Conservation (phyloP, 2,329 filamentous ascomycete species). For the Sporothrix luriei region DNA sequence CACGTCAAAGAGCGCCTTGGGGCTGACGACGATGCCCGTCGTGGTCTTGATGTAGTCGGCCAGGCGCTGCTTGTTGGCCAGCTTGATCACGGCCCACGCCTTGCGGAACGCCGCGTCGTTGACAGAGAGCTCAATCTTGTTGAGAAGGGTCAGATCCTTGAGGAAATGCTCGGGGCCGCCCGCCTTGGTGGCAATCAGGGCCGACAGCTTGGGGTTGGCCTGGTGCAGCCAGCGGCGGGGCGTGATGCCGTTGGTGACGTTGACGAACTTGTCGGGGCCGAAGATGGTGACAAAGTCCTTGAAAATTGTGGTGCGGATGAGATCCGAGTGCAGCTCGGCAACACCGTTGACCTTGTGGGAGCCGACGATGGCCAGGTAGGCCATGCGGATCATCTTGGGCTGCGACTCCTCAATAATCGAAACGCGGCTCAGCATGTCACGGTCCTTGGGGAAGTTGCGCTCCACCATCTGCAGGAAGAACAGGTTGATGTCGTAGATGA, state of each 20-base stretch:
- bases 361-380: conserved; percentile 88
- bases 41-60: conserved; percentile 87
- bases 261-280: conserved; percentile 95
- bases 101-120: conserved; percentile 89
- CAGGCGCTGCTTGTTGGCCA: conserved; percentile 88
- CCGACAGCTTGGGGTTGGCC: conserved; percentile 89
- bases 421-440: conserved; percentile 81
- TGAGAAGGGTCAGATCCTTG: conserved; percentile 84
- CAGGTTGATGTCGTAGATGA: conserved; percentile 98
- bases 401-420: conserved; percentile 97
- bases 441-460: conserved; percentile 84
- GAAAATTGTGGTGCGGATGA: conserved; percentile 99
- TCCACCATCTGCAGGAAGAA: conserved; percentile 91
- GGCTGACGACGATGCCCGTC: conserved; percentile 80
- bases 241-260: conserved; percentile 97
- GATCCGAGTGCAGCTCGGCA: conserved; percentile 92
- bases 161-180: conserved; percentile 76
- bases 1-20: conserved; percentile 86
- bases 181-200: conserved; percentile 86
- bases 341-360: conserved; percentile 99
- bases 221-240: conserved; percentile 96
- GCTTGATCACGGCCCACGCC: conserved; percentile 96
- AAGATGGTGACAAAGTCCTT: conserved; percentile 97
- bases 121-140: conserved; percentile 79
- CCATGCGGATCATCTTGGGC: conserved; percentile 98